Percentiles rank a stretch among this genome's conserved stretches.
phyloP scores from a whole-genome alignment of 768 basidiomycete species.

The Russula dissimulans region DNA sequence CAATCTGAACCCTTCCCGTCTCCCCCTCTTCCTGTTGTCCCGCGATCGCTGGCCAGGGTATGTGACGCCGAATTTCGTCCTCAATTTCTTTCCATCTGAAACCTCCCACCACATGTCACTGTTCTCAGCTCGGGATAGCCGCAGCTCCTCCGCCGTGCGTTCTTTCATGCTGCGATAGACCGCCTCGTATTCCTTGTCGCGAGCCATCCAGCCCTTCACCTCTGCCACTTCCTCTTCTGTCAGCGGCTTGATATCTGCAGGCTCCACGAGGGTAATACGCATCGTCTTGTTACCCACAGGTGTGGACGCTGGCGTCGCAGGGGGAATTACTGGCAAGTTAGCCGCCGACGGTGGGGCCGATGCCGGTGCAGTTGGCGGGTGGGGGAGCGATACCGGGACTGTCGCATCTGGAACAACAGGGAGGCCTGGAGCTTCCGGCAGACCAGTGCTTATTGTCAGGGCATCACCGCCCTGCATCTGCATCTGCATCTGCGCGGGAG shows the following conservation, averaged over 20 bases:
- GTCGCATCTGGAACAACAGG: constrained; percentile 11
- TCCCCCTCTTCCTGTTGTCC: constrained; percentile 43
- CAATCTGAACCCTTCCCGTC: constrained; percentile 66
- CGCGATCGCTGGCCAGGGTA: constrained; percentile 40
- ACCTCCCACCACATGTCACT: constrained; percentile 57
- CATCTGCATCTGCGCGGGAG: constrained; percentile 12
- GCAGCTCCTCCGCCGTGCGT: constrained; percentile 43
- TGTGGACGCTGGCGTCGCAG: constrained; percentile 33
- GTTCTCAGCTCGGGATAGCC: constrained; percentile 34
- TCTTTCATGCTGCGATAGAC: constrained; percentile 41
- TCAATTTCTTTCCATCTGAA: constrained; percentile 38
- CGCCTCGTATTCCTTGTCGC: constrained; percentile 50
- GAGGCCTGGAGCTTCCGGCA: constrained; percentile 12
- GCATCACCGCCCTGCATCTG: constrained; percentile 11
- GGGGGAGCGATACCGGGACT: constrained; percentile 19
- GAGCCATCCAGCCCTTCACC: constrained; percentile 54
- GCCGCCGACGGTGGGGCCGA: constrained; percentile 19
- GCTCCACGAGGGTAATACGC: constrained; percentile 51
- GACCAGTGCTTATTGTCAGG: constrained; percentile 5
- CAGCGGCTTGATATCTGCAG: constrained; percentile 43
- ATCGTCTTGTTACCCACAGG: constrained; percentile 50
- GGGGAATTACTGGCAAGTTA: constrained; percentile 31
- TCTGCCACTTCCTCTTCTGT: constrained; percentile 39
- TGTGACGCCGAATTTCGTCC: constrained; percentile 39
- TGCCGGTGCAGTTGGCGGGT: constrained; percentile 18